Evolutionary conservation across 371 early-diverging fungal genomes (phyloP).

Genomic region (Saksenaea oblongispora): DNA sequence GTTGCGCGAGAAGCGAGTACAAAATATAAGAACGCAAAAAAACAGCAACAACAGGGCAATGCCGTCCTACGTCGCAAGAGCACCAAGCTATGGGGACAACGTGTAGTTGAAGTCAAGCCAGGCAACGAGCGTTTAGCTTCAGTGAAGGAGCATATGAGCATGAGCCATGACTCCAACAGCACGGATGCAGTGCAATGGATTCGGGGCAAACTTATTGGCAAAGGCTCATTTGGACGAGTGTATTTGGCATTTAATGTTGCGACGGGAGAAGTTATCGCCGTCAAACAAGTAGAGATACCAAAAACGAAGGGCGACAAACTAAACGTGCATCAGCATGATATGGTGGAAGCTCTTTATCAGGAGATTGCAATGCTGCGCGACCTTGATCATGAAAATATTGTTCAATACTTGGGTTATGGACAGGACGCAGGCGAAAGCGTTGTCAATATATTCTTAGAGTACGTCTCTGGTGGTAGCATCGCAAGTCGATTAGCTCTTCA

Average conservation of each 20-base stretch:
- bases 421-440: constrained; percentile 62
- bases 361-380: constrained; percentile 89
- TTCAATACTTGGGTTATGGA: constrained; percentile 76
- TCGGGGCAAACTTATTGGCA: constrained; percentile 90
- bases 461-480: constrained; percentile 86
- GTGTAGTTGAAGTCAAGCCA: constrained; percentile 53
- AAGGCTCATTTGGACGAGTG: constrained; percentile 97
- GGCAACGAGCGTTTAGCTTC: constrained; percentile 17
- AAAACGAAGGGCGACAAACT: constrained; percentile 19
- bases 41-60: constrained; percentile 13
- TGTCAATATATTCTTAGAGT: constrained; percentile 91
- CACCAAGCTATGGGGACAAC: constrained; percentile 63
- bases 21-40: constrained; percentile 26
- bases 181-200: constrained; percentile 62
- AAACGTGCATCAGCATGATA: constrained; percentile 30
- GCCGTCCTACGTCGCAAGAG: constrained; percentile 46
- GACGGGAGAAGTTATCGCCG: constrained; percentile 92
- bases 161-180: constrained; percentile 10
- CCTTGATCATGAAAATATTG: constrained; percentile 80
- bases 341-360: constrained; percentile 66
- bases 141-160: constrained; percentile 13
- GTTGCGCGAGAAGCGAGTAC: constrained; percentile 58
- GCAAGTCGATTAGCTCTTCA: constrained; percentile 67
- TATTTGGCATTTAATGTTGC: constrained; percentile 88
- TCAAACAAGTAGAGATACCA: constrained; percentile 93